Evolutionary conservation across 148 eudicot species (phyloP), one percentile per base, ranked within the genome.

Genomic region (Polygonum aviculare): DNA sequence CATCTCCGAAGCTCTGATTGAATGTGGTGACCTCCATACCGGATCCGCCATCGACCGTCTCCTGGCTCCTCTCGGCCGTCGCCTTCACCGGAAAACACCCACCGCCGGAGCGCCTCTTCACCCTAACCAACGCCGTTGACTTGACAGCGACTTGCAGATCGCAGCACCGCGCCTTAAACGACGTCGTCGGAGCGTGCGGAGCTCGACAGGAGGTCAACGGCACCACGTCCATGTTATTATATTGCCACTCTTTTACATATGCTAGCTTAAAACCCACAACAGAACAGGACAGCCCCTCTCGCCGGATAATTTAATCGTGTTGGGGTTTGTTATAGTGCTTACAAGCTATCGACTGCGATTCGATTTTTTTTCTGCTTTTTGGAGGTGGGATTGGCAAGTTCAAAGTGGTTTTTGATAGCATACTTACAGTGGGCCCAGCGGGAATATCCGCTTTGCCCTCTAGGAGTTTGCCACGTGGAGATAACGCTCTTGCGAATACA

Each of bases 11-110:
- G 69, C 87, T 83, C 72, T 83, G 90, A 87, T 89, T 88, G 49
- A 95, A 89, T 80, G 97, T 87, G 81, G 89, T 92, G 75, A 90
- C 98, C 79, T 95, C 97, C 98, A 95, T 92, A 55, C 88, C 82
- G 18, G 97, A 83, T 49, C 75, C 79, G 7, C 57, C 85, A 36
- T 77, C 93, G 47, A 79, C 85, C 38, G 85, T 82, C 19, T 85
- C 86, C 3, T 87, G 77, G 2, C 81, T 78, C 50, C 80, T 74
- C 85, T 84, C 91, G 80, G 57, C 84, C 84, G 76, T 78, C 73
- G 84, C 90, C 80, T 80, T 85, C 33, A 88, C 87, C 16, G 82
- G 65, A 59, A 8, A 55, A 9, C 14, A 74, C 77, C 55, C n/a
- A 21, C 44, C 55, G 10, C 31, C 75, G 35, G 67, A 77, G 33